phyloP scores from a whole-genome alignment of 108 stramenopile species.

The Nannochloropsis salina region DNA sequence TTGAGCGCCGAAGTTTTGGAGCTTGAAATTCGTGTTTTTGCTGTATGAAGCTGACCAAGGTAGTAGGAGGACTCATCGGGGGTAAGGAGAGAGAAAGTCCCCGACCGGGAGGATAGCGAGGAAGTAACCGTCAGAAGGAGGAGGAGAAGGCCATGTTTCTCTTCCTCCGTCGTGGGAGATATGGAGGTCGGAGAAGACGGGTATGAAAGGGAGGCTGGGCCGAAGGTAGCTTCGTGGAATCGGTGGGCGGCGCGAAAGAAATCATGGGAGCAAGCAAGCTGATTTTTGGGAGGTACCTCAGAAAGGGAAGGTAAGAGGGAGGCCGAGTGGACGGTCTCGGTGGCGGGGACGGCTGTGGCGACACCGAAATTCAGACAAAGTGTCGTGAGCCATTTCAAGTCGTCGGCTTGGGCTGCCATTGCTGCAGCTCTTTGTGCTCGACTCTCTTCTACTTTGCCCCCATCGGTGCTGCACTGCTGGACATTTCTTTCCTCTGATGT shows the following conservation, averaged over 20 bases:
- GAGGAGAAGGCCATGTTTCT: slow-evolving; percentile 14
- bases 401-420: not conserved
- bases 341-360: not conserved
- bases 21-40: not conserved
- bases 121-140: not conserved
- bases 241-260: not conserved
- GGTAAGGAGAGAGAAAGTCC: not conserved
- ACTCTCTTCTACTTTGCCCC: not conserved
- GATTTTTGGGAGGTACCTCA: not conserved
- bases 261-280: not conserved
- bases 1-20: not conserved
- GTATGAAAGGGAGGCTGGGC: not conserved
- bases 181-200: not conserved
- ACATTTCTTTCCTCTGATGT: not conserved
- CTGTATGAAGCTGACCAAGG: not conserved
- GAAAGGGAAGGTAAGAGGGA: not conserved
- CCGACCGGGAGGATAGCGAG: not conserved
- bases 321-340: not conserved
- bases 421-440: not conserved
- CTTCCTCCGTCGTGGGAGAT: not conserved
- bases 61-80: not conserved
- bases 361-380: not conserved
- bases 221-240: not conserved
- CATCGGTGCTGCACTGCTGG: not conserved
- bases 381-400: slow-evolving; percentile 5